A percentile compares a stretch with the other conserved stretches of the same genome.
These are phyloP conservation scores for Pichia thaimueangensis DNA, from an alignment of 805 yeast species.

Conservation along the genomic window DNA sequence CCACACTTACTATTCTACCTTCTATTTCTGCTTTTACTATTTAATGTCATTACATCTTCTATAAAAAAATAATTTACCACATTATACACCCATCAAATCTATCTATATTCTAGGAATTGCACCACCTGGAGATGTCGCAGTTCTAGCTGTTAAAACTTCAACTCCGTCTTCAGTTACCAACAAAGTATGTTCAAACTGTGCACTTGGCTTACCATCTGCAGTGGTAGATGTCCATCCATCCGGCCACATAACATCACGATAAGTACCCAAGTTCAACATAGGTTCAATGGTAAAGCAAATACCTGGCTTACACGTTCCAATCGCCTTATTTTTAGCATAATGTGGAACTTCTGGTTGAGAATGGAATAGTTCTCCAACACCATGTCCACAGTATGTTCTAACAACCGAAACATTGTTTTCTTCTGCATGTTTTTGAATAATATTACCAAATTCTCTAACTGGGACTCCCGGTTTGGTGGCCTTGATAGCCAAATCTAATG, in stretches of 20 bases:
- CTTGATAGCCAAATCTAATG: slow-evolving; percentile 76
- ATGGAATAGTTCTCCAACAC: slow-evolving; percentile 81
- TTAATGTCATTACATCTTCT: too few relatives aligned
- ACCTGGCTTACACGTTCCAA: slow-evolving; percentile 93
- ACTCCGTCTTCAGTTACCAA: slow-evolving; percentile 90
- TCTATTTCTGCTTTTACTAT: too few relatives aligned
- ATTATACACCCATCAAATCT: too few relatives aligned
- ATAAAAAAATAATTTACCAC: too few relatives aligned
- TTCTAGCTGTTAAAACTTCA: slow-evolving; percentile 82
- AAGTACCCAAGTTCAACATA: slow-evolving; percentile 83
- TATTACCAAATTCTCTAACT: slow-evolving; percentile 79
- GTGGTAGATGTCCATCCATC: slow-evolving; percentile 96
- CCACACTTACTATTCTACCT: too few relatives aligned
- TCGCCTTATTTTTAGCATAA: slow-evolving; percentile 86
- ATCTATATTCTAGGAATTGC: slow-evolving; percentile 47
- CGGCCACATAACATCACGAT: slow-evolving; percentile 85
- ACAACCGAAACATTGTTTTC: slow-evolving; percentile 80
- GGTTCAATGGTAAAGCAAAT: slow-evolving; percentile 97
- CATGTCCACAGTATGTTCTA: slow-evolving; percentile 90
- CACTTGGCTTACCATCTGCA: slow-evolving; percentile 81
- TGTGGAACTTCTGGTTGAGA: slow-evolving; percentile 91
- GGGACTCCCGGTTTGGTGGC: slow-evolving; percentile 87
- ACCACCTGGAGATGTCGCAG: slow-evolving; percentile 84
- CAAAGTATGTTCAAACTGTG: slow-evolving; percentile 93
- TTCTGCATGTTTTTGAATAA: slow-evolving; percentile 81